Base-by-base conservation (phyloP, 75 land plant species). In the Adiantum capillusveneris region DNA sequence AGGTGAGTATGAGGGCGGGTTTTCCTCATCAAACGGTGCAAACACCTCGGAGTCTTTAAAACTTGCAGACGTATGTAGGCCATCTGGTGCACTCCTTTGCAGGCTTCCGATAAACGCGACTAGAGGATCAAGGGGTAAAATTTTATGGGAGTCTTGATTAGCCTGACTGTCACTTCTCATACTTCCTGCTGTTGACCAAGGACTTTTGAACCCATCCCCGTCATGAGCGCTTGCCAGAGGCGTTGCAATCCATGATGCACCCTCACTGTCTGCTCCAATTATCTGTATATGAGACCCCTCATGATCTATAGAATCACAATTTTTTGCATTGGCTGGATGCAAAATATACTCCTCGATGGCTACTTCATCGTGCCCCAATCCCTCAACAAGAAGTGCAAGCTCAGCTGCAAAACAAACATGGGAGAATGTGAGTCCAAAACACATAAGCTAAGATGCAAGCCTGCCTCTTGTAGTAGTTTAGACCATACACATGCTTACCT, bases 161-260 rank as follows among this genome's bases (percentile, higher is more conserved):
- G 3, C 12, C 6, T 20, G 6, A 6, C 14, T 22, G 22, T 26
- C 9, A 1, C n/a, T 7, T 24, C 31, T 26, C 18, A 29, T 19
- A 11, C 17, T 22, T 53, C 66, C 34, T 19, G 43, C 24, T 29
- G 1, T 45, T 31, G n/a, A 65, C 34, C 27, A 55, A 5, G 37
- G 37, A 34, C 3, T 9, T 9, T 34, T 34, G n/a, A n/a, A n/a
- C 9, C 37, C 37, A 34, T 34, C 37, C 3, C 37, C 9, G 55
- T n/a, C 19, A 17, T 46, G 48, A 31, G 60, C 56, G 14, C 60
- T 58, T 13, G 37, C 29, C 12, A 69, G 31, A 0, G 78, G 67
- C 25, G 60, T 66, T 0, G 79, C 77, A 42, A 77, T 45, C 79
- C 79, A 77, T 19, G 61, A 17, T 12, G 5, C 49, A 46, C 46